These are phyloP conservation scores for Lichtheimia corymbifera DNA, from an alignment of 371 early-diverging fungal species.

Conservation along the genomic window DNA sequence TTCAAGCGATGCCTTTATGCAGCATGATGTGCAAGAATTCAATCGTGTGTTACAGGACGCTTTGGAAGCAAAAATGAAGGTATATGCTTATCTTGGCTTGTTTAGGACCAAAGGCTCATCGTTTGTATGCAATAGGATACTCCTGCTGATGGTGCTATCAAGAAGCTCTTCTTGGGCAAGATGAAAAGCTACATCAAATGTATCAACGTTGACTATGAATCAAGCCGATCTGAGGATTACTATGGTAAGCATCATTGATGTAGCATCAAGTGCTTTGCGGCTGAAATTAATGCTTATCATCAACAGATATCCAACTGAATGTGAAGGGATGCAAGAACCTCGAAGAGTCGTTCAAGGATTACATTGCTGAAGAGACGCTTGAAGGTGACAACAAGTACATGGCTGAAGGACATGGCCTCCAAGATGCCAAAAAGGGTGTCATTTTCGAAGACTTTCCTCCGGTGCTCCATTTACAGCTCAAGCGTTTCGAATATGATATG, in stretches of 20 bases:
- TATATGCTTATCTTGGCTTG: not conserved
- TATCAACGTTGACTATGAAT: slow-evolving; percentile 91
- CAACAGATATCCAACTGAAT: slow-evolving; percentile 87
- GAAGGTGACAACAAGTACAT: slow-evolving; percentile 98
- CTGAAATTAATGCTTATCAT: not conserved
- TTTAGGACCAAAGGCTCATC: not conserved
- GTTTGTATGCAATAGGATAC: slow-evolving; percentile 60
- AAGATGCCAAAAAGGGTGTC: slow-evolving; percentile 97
- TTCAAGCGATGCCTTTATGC: slow-evolving; percentile 91
- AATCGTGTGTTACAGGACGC: slow-evolving; percentile 96
- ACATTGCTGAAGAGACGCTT: slow-evolving; percentile 87
- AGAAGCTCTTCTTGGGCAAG: slow-evolving; percentile 89
- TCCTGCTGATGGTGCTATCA: slow-evolving; percentile 90
- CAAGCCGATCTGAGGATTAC: slow-evolving; percentile 81
- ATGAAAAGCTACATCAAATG: slow-evolving; percentile 96
- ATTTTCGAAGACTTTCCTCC: slow-evolving; percentile 95
- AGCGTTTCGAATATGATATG: slow-evolving; percentile 98
- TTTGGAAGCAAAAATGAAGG: slow-evolving; percentile 90
- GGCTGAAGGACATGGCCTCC: slow-evolving; percentile 96
- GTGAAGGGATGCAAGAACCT: slow-evolving; percentile 92
- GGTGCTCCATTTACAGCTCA: slow-evolving; percentile 96
- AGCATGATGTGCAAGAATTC: slow-evolving; percentile 98
- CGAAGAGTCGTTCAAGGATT: slow-evolving; percentile 90
- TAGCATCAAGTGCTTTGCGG: not conserved
- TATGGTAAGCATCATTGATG: slow-evolving; percentile 25